Evolutionary conservation across 805 yeast genomes (phyloP), one percentile per base, ranked within the genome.

Genomic region (Ogataea methylovora): DNA sequence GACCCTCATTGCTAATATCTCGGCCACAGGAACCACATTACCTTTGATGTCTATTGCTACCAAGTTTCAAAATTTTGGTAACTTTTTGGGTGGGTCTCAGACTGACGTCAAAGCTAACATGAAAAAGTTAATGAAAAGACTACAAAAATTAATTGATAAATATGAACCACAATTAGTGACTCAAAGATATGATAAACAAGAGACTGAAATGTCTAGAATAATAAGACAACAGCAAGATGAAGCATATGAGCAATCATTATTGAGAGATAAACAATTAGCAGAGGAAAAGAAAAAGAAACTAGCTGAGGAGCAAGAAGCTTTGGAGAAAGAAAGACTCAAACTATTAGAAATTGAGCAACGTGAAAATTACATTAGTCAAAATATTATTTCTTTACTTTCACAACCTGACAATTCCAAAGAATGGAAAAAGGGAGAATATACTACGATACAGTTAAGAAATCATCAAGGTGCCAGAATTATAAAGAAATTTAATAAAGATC

Each of bases 221-320:
- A 58, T 83, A 14, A 69, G 75, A 43, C 69, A 73, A 44, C 68
- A 74, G 41, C 92, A 83, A 52, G 86, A 82, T 44, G 59, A 63
- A 32, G 85, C 84, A 14, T 84, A 76, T 48, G 68, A 74, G 43
- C 70, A 67, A 40, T 76, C 86, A 0, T 57, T 83, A 33, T 58
- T 67, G 24, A 64, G 61, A 30, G 92, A 84, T 54, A 66, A 61
- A 43, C 44, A 65, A 27, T 76, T 79, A 46, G 71, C 71, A 47
- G 56, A 64, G 26, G 61, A 69, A 39, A 71, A 66, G 42, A 51
- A 56, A 30, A 43, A 44, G 26, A 41, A 38, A 29, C 49, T 48
- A 56, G 40, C 40, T 16, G 36, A 44, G 31, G 38, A 42, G 29
- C 54, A 47, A 42, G 35, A 27, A 45, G 45, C 30, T n/a, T 22